A percentile compares a stretch with the other conserved stretches of the same genome.
These are phyloP conservation scores for Plasmodium cynomolgi DNA, from an alignment of 169 alveolate genomes.

Conservation along the genomic window DNA sequence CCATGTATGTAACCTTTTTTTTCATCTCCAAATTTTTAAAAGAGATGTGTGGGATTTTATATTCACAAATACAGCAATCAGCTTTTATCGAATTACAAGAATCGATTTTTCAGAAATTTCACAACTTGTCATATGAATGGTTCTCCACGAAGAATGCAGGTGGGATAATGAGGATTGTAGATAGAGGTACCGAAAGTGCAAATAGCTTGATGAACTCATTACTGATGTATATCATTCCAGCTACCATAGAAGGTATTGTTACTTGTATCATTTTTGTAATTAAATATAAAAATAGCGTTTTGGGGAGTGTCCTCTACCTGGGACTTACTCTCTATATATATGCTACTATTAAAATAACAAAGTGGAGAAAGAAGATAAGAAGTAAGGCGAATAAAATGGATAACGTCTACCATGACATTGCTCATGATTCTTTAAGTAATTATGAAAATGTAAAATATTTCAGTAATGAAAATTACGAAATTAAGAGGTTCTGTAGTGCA, in stretches of 20 bases:
- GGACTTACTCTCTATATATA: slow-evolving; percentile 60
- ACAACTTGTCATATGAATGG: slow-evolving; percentile 69
- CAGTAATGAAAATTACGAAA: slow-evolving; percentile 82
- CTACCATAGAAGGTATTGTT: slow-evolving; percentile 56
- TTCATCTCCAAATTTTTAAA: slow-evolving; percentile 53
- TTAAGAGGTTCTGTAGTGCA: slow-evolving; percentile 76
- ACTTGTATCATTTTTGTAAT: slow-evolving; percentile 60
- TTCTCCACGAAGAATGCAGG: slow-evolving; percentile 58
- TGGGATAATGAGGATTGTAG: slow-evolving; percentile 69
- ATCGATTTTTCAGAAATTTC: slow-evolving; percentile 45
- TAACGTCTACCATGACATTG: slow-evolving; percentile 82
- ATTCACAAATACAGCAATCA: slow-evolving; percentile 66
- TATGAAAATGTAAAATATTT: slow-evolving; percentile 85
- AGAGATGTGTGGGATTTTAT: slow-evolving; percentile 49
- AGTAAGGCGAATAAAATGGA: slow-evolving; percentile 81
- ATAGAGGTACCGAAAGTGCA: slow-evolving; percentile 72
- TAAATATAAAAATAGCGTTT: slow-evolving; percentile 38
- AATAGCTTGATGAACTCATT: slow-evolving; percentile 55
- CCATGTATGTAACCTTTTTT: slow-evolving; percentile 26
- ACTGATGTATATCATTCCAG: slow-evolving; percentile 63
- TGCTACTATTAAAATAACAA: slow-evolving; percentile 78
- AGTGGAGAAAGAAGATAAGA: slow-evolving; percentile 81
- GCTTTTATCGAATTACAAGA: slow-evolving; percentile 70
- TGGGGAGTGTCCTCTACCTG: slow-evolving; percentile 41
- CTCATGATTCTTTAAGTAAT: slow-evolving; percentile 82